Evolutionary conservation across 257 asterid genomes (phyloP), one percentile per base, ranked within the genome.

Genomic region (Capsicum rhomboideum): DNA sequence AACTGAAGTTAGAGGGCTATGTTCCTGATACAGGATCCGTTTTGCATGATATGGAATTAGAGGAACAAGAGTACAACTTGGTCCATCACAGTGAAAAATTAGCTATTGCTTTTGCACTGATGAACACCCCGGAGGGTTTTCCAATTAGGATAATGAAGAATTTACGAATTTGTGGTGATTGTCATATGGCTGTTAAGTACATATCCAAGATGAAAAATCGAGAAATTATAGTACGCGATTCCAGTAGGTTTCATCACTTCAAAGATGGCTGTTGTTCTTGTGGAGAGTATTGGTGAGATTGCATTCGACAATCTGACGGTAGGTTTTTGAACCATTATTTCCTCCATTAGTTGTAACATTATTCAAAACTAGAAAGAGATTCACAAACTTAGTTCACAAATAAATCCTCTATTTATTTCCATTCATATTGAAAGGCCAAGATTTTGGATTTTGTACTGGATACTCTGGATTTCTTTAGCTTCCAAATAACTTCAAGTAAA

Each of bases 71-170:
- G 86, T 75, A 91, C 69, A 88, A 89, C 88, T 84, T 93, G 92
- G 88, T 23, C 23, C 94, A 90, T 87, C 99, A 94, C 83, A 94
- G 97, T 56, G 99, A 96, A 85, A 94, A 92, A 88, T 17, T 94
- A 80, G 98, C 97, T 26, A 91, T 96, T 31, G 94, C 96, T n/a
- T 96, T 92, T 84, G 97, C 97, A 44, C 90, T 93, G 34, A 89
- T 93, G 96, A 91, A 88, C 84, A 85, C 90, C 23, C 92, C 91
- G 0, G 87, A 88, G 6, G 89, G 91, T 21, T 78, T 85, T 81
- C 91, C 96, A 16, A 92, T 94, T 28, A 91, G 98, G 91, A 91
- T 96, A 86, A 96, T 94, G 96, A 96, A 96, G 92, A 96, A 96
- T 67, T 72, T 96, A 89, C 89, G 98, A 21, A 93, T 94, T 12